Conservation (phyloP, 306 rosid species). For the Pachyrhizus erosus region DNA sequence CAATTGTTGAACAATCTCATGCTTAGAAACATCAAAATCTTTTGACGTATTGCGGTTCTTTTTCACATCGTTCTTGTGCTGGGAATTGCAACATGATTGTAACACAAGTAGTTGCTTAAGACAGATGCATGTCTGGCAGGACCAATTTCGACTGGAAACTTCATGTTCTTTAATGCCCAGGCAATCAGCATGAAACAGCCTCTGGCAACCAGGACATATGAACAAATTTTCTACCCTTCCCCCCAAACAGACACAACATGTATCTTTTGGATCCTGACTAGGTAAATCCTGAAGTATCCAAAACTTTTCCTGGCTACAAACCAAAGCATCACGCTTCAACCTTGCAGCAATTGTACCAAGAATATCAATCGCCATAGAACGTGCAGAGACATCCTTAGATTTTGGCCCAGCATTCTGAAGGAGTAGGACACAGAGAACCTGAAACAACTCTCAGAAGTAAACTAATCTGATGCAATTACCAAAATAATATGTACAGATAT, state of each 20-base stretch:
- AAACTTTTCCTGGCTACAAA: constrained; percentile 73
- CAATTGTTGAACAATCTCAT: constrained; percentile 91
- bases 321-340: constrained; percentile 92
- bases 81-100: constrained; percentile 86
- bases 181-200: constrained; percentile 89
- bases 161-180: constrained; percentile 79
- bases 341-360: constrained; percentile 99
- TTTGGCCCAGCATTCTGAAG: constrained; percentile 92
- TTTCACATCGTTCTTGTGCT: constrained; percentile 57
- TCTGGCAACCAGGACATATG: constrained; percentile 75
- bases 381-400: constrained; percentile 87
- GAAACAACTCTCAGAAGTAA: constrained; percentile 58
- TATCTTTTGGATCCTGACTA: constrained; percentile 64
- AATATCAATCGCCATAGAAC: constrained; percentile 92
- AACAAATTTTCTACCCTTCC: constrained; percentile 65
- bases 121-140: constrained; percentile 84
- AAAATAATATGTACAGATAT: constrained; percentile 22
- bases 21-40: constrained; percentile 57
- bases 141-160: constrained; percentile 78
- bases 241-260: constrained; percentile 79
- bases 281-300: constrained; percentile 82
- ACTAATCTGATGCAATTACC: constrained; percentile 31
- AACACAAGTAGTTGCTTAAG: constrained; percentile 83
- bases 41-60: constrained; percentile 54
- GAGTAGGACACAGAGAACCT: constrained; percentile 91